A percentile compares a stretch with the other conserved stretches of the same genome.
Conservation (phyloP, 2,329 filamentous ascomycete genomes). For the Escovopsis sp. region DNA sequence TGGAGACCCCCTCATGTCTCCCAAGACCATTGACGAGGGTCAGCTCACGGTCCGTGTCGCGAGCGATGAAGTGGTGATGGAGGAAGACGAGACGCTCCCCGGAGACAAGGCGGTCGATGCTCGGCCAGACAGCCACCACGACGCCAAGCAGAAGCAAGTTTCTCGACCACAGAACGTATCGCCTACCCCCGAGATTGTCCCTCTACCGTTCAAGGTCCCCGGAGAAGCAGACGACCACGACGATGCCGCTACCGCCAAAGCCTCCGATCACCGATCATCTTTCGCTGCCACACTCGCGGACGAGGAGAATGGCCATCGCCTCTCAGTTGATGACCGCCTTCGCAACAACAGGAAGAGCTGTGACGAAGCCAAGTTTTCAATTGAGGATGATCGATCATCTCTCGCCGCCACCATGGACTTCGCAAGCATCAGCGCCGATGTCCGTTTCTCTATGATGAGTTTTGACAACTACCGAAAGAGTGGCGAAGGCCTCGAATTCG, state of each 20-base stretch:
- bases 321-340: slow-evolving; percentile 4
- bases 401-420: slow-evolving; percentile 43
- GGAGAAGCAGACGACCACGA: slow-evolving; percentile 26
- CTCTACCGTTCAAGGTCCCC: slow-evolving; percentile 50
- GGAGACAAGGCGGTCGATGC: slow-evolving; percentile 14
- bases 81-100: slow-evolving; percentile 9
- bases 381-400: slow-evolving; percentile 32
- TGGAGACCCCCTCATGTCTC: slow-evolving; percentile 25
- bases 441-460: slow-evolving; percentile 14
- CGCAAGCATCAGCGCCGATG: slow-evolving; percentile 28
- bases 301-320: slow-evolving; percentile 28
- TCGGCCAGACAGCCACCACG: not conserved
- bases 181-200: slow-evolving; percentile 36
- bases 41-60: slow-evolving; percentile 39
- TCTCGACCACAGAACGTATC: slow-evolving; percentile 14
- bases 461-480: slow-evolving; percentile 11
- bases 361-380: slow-evolving; percentile 22
- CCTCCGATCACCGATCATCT: slow-evolving; percentile 42
- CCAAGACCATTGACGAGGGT: slow-evolving; percentile 25
- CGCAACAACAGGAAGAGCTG: slow-evolving; percentile 21
- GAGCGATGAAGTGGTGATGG: slow-evolving; percentile 26
- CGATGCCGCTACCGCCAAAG: slow-evolving; percentile 13
- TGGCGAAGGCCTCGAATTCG: slow-evolving; percentile 26
- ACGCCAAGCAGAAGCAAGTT: slow-evolving; percentile 2
- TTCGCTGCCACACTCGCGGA: slow-evolving; percentile 58